These are phyloP conservation scores for Erodium texanum DNA, from an alignment of 441 rosid species.

Conservation along the genomic window DNA sequence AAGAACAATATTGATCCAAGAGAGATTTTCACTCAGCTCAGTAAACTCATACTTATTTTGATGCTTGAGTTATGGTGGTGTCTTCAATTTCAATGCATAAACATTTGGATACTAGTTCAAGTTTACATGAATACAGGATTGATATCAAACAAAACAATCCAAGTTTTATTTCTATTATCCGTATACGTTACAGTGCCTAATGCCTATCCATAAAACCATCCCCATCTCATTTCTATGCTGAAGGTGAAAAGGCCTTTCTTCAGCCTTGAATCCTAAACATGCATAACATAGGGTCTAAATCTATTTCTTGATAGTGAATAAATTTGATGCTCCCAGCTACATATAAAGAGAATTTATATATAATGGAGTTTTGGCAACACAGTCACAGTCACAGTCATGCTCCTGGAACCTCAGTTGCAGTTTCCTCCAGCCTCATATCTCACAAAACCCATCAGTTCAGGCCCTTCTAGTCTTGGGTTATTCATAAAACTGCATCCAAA, in stretches of 20 bases:
- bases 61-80: too few species aligned
- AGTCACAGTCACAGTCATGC: not conserved
- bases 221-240: too few species aligned
- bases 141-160: too few species aligned
- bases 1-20: not conserved
- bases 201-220: too few species aligned
- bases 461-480: constrained; percentile 59
- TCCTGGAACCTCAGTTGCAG: constrained; percentile 29
- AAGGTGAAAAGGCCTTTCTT: too few species aligned
- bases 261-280: not conserved
- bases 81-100: too few species aligned
- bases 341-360: constrained; percentile 18
- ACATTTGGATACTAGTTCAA: too few species aligned
- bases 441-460: constrained; percentile 70
- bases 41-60: too few species aligned
- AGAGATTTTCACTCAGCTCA: not conserved
- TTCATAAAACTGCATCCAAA: constrained; percentile 36
- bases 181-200: too few species aligned
- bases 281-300: constrained; percentile 4
- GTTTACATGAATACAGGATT: too few species aligned
- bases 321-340: not conserved
- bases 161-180: too few species aligned
- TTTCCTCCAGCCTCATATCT: constrained; percentile 44
- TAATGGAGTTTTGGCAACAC: constrained; percentile 1
- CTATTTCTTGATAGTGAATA: not conserved